A percentile compares a stretch with the other conserved stretches of the same genome.
Evolutionary conservation across 2,329 filamentous ascomycete genomes (phyloP).

Genomic region (Fusarium poae): DNA sequence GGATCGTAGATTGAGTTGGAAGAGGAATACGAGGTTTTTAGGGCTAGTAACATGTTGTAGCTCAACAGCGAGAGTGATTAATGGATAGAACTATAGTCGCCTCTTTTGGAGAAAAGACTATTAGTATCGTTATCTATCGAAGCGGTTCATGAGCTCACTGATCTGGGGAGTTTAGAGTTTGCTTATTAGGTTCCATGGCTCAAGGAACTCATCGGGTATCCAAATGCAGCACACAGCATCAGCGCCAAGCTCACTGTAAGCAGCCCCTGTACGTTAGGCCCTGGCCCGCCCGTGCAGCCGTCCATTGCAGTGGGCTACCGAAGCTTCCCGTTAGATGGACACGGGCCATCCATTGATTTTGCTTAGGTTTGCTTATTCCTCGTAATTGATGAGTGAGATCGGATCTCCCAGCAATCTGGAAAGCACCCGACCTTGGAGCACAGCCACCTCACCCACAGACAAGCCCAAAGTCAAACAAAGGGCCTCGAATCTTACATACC

Average conservation of each 20-base stretch:
- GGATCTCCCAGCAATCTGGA: slow-evolving; percentile 18
- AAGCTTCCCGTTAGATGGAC: background rate
- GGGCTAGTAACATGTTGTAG: background rate
- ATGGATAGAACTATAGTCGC: background rate
- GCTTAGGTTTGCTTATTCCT: slow-evolving; percentile 9
- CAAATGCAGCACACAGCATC: slow-evolving; percentile 34
- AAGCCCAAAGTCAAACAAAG: slow-evolving; percentile 20
- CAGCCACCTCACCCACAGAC: slow-evolving; percentile 35
- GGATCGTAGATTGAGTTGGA: slow-evolving; percentile 14
- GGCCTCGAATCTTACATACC: slow-evolving; percentile 1
- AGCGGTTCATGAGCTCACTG: background rate
- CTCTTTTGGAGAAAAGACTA: background rate
- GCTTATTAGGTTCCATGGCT: background rate
- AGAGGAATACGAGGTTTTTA: slow-evolving; percentile 19
- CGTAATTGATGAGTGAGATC: slow-evolving; percentile 30
- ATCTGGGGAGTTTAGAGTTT: background rate
- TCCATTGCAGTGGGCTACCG: background rate
- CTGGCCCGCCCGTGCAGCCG: background rate
- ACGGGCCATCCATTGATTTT: background rate
- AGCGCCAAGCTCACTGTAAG: slow-evolving; percentile 39
- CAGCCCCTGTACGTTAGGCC: slow-evolving; percentile 1
- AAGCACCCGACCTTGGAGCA: slow-evolving; percentile 14
- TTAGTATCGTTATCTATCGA: background rate
- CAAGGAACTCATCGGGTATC: slow-evolving; percentile 13
- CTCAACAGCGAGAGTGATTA: background rate